Evolutionary conservation across 345 rosid species (phyloP), one percentile per base, ranked within the genome.

Genomic region (Pugionium dolabratum): DNA sequence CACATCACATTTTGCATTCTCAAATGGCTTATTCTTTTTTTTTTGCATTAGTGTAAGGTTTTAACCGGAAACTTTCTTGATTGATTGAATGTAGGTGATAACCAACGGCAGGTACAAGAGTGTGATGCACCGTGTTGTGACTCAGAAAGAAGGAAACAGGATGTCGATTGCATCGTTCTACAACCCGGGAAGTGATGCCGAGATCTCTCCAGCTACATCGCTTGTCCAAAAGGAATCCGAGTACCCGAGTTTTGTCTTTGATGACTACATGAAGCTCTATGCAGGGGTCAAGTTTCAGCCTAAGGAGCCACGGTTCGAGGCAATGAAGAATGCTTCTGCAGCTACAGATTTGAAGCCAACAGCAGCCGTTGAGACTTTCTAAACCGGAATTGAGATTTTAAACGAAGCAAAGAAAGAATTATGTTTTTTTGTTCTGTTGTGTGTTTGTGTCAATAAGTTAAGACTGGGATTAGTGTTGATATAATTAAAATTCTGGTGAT

Each of bases 21-120:
- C 26, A 57, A 39, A 28, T 43, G 47, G 47, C 1, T 43, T 8
- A 34, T 18, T 31, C 2, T 37, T n/a, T 10, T 37, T n/a, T 10
- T 42, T 9, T 42, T 18, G 45, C 18, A 42, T 3, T 37, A 29
- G 18, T 57, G 18, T 10, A 29, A 43, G 47, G 25, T 44, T 30
- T 42, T 65, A 41, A 72, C 60, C 8, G 18, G 48, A 57, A 51
- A 10, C 3, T 56, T 28, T 34, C 4, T 60, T 55, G 7, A 27
- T 6, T 35, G 59, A 5, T 34, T 18, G 18, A 47, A 26, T 36
- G 39, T 31, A 93, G 97, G 98, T 93, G 50, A 87, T 94, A 2
- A 94, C 85, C 26, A 94, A 94, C 50, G 99, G 99, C 5, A 94
- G 73, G 71, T 94, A 90, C 78, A 94, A 94, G 86, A 94, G 99